A percentile compares a stretch with the other conserved stretches of the same genome.
Evolutionary conservation across 148 eudicot species (phyloP).

Genomic region (Cornus kousa): DNA sequence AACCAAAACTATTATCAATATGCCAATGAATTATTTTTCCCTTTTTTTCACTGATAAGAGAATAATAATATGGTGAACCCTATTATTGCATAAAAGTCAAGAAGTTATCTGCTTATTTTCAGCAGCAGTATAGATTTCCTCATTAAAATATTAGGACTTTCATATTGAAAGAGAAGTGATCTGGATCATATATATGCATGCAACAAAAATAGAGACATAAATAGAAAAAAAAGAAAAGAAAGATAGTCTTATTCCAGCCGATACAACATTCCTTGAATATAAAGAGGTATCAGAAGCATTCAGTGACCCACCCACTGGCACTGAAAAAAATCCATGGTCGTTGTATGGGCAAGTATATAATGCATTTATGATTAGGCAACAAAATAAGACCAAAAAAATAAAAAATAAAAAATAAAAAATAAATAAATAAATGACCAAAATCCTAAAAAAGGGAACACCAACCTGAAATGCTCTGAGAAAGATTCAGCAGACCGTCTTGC

Average conservation of each 20-base stretch:
- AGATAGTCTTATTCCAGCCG: neutral
- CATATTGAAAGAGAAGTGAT: neutral
- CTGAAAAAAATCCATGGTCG: neutral
- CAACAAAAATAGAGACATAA: neutral
- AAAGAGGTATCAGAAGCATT: neutral
- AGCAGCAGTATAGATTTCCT: neutral
- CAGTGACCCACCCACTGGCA: neutral
- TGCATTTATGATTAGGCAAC: neutral
- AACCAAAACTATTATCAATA: neutral
- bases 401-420: too few relatives aligned
- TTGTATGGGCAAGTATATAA: neutral
- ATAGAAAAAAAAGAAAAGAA: too few relatives aligned
- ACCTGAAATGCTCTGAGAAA: conserved; percentile 95
- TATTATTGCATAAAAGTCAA: too few relatives aligned
- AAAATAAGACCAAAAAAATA: neutral
- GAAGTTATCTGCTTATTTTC: neutral
- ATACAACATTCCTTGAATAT: neutral
- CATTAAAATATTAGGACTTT: neutral
- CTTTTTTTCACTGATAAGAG: too few relatives aligned
- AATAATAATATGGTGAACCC: neutral
- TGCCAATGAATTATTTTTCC: too few relatives aligned
- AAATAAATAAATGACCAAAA: neutral
- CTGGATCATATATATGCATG: neutral
- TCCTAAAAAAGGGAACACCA: conserved; percentile 22
- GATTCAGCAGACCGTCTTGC: conserved; percentile 81